Evolutionary conservation across 331 rosid genomes (phyloP).

Genomic region (Phaseolus coccineus): DNA sequence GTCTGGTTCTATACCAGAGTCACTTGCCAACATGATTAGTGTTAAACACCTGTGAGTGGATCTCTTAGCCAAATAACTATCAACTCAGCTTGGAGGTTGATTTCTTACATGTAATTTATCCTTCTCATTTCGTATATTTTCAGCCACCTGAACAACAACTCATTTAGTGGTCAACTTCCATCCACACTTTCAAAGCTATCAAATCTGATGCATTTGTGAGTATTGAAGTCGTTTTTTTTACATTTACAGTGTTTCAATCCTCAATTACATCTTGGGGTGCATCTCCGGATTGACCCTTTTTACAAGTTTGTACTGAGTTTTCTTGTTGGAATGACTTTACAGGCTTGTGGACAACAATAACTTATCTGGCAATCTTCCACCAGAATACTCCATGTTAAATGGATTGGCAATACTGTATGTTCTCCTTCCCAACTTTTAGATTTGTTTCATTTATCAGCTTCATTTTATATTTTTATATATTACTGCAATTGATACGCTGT

Average conservation of each 20-base stretch:
- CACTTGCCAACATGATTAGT: constrained; percentile 55
- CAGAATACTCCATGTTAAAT: constrained; percentile 59
- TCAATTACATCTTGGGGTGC: constrained; percentile 17
- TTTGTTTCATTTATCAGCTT: constrained; percentile 32
- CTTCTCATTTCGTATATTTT: constrained; percentile 41
- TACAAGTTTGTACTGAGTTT: constrained; percentile 30
- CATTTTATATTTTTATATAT: constrained; percentile 30
- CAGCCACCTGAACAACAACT: constrained; percentile 79
- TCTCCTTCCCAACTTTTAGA: constrained; percentile 37
- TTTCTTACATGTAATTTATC: constrained; percentile 39
- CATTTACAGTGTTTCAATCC: constrained; percentile 19
- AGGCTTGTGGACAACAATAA: constrained; percentile 90
- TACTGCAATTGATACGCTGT: constrained; percentile 30
- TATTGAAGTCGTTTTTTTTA: constrained; percentile 34
- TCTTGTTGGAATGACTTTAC: constrained; percentile 46
- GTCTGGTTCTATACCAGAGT: constrained; percentile 63
- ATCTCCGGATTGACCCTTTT: constrained; percentile 20
- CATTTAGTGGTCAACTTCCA: constrained; percentile 68
- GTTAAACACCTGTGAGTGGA: constrained; percentile 66
- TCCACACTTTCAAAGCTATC: constrained; percentile 54
- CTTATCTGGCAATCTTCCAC: constrained; percentile 76
- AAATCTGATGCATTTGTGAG: constrained; percentile 61
- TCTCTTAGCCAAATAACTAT: constrained; percentile 35
- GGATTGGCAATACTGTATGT: constrained; percentile 67
- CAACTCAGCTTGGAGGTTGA: constrained; percentile 36